Evolutionary conservation across 2,329 filamentous ascomycete species (phyloP), one percentile per base, ranked within the genome.

Genomic region (Xylariaceae sp.): DNA sequence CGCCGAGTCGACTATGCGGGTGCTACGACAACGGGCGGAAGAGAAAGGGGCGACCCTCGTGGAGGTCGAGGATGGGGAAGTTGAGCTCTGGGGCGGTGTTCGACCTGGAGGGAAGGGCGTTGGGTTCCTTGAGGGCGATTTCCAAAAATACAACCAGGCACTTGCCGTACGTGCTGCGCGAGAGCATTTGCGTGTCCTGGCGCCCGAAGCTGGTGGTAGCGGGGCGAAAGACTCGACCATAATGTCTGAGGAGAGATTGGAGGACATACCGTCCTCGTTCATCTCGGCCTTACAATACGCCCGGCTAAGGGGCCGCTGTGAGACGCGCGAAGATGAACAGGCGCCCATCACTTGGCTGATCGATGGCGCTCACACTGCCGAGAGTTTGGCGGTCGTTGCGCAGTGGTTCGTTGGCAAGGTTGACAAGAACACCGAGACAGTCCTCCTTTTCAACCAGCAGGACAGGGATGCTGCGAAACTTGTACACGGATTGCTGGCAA

Each of bases 401-500:
- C 77, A 76, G 61, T 96, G 91, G 91, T 92, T 92, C 64, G 81
- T 80, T 1, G 72, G 72, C 6, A 73, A 77, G 67, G 39, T 57
- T 7, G 42, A 53, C 0, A 6, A 9, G 3, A 29, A 34, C 4
- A 67, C 68, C 6, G 50, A 75, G 44, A 68, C 73, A 4, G 75
- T 89, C 0, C 74, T 97, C 45, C 79, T 97, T 47, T 97, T 97
- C 77, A 96, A 96, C 71, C 92, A 96, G 71, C 90, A 96, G 67
- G 90, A 89, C 7, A 83, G 91, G 34, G 85, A 96, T 65, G 88
- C 88, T 4, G 73, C 75, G 3, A 75, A 80, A 12, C 77, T 95
- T 1, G 80, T 92, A 2, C 73, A 72, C 34, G 78, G 78, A 0
- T 74, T 96, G 1, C 76, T 90, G 53, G 68, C 74, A 7, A 82